phyloP scores from a whole-genome alignment of 2,329 filamentous ascomycete genomes.

The Aurifilum marmelostoma region DNA sequence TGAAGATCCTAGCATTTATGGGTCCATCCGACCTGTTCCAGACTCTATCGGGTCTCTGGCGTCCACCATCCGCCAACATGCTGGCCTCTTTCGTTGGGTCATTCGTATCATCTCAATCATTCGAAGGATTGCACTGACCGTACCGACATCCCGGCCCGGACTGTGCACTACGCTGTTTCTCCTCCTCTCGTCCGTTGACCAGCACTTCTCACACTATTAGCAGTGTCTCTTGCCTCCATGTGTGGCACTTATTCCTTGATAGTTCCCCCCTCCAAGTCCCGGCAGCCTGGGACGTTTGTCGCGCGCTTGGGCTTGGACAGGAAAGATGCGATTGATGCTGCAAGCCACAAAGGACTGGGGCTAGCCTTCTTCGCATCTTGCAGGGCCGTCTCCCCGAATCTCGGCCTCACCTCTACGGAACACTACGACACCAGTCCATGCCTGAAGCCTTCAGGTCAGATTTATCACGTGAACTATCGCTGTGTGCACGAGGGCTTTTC shows the following conservation, averaged over 20 bases:
- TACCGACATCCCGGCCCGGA: constrained; percentile 6
- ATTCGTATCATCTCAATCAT: too few species aligned
- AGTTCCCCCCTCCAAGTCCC: neutral
- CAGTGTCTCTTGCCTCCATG: neutral
- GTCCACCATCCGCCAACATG: neutral
- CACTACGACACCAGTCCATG: neutral
- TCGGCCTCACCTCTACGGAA: neutral
- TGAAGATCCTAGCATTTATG: neutral
- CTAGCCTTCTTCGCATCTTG: neutral
- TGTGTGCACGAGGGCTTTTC: neutral
- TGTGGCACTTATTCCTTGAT: neutral
- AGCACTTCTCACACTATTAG: neutral
- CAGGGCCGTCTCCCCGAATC: constrained; percentile 22
- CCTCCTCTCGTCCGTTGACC: neutral
- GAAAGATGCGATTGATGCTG: neutral
- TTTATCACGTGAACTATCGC: neutral
- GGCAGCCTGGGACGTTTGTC: constrained; percentile 16
- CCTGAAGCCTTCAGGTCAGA: neutral
- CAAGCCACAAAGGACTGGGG: constrained; percentile 11
- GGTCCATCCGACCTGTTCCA: neutral
- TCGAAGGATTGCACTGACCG: constrained; percentile 1
- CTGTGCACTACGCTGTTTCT: neutral
- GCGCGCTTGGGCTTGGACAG: neutral
- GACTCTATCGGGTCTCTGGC: neutral
- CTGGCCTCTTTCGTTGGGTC: too few species aligned